phyloP scores from a whole-genome alignment of 345 rosid genomes.

The Eucalyptus viminalis region DNA sequence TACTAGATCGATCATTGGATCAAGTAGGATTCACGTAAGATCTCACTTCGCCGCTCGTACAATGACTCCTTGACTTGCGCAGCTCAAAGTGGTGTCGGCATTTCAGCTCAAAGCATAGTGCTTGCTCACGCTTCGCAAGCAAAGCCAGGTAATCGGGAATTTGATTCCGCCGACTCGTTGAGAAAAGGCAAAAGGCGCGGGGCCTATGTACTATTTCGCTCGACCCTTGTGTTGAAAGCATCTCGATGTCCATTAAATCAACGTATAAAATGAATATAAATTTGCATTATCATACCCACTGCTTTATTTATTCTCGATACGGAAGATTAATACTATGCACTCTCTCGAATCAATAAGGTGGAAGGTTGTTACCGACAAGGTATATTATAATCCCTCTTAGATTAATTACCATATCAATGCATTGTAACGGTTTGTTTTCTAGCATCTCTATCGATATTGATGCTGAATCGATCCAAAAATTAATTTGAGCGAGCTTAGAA shows the following conservation, averaged over 20 bases:
- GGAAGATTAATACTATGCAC: neutral
- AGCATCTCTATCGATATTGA: neutral
- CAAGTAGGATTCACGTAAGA: neutral
- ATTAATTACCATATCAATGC: neutral
- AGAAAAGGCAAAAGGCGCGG: neutral
- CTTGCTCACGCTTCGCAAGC: neutral
- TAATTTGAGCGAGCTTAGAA: neutral
- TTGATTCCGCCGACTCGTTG: neutral
- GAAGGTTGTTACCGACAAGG: fast-evolving
- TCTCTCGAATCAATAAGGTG: neutral
- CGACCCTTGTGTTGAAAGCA: neutral
- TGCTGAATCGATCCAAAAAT: neutral
- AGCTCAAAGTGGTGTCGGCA: neutral
- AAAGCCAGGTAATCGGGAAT: neutral
- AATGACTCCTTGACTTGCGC: neutral
- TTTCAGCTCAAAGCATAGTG: neutral
- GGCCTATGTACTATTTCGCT: neutral
- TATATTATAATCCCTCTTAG: neutral
- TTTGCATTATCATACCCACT: neutral
- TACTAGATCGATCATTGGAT: neutral
- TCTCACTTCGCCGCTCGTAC: neutral
- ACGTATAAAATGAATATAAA: neutral
- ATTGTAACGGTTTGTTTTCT: neutral
- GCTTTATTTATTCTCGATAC: neutral
- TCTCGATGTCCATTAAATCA: neutral